phyloP scores from a whole-genome alignment of 805 yeast genomes.

The Candida insectorum region DNA sequence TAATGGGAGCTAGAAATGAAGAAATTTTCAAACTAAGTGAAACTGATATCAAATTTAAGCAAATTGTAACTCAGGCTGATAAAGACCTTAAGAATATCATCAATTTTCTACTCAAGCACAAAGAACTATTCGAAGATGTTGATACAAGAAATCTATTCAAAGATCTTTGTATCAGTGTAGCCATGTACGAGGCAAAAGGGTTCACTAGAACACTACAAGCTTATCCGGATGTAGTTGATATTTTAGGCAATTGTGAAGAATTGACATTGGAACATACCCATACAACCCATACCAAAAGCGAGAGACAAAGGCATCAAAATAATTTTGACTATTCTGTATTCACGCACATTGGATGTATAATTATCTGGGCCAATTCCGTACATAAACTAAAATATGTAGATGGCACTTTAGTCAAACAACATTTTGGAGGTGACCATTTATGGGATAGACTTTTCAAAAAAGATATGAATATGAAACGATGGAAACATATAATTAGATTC shows the following conservation, averaged over 20 bases:
- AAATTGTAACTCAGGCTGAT: constrained; percentile 27
- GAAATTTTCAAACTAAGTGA: constrained; percentile 29
- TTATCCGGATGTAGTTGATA: constrained; percentile 24
- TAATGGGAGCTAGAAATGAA: constrained; percentile 33
- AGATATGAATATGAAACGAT: constrained; percentile 36
- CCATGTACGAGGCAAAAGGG: constrained; percentile 34
- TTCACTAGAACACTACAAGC: constrained; percentile 22
- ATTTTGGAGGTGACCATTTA: constrained; percentile 37
- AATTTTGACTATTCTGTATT: constrained; percentile 36
- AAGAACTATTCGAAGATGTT: constrained; percentile 6
- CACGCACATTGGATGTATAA: constrained; percentile 34
- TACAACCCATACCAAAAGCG: constrained; percentile 33
- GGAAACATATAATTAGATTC: constrained; percentile 40
- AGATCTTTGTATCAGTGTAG: constrained; percentile 29
- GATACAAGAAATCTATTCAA: constrained; percentile 19
- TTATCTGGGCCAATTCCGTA: constrained; percentile 25
- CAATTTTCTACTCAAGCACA: constrained; percentile 3
- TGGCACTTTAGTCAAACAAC: constrained; percentile 1
- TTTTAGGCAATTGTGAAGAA: constrained; percentile 27
- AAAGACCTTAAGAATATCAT: constrained; percentile 7
- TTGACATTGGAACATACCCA: constrained; percentile 30
- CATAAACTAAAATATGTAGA: constrained; percentile 6
- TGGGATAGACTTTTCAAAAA: constrained; percentile 38
- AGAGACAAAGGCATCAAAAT: constrained; percentile 30
- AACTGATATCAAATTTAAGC: constrained; percentile 37